Percentiles rank a stretch among this genome's conserved stretches.
Evolutionary conservation across 345 rosid genomes (phyloP).

Genomic region (Acer campestre): DNA sequence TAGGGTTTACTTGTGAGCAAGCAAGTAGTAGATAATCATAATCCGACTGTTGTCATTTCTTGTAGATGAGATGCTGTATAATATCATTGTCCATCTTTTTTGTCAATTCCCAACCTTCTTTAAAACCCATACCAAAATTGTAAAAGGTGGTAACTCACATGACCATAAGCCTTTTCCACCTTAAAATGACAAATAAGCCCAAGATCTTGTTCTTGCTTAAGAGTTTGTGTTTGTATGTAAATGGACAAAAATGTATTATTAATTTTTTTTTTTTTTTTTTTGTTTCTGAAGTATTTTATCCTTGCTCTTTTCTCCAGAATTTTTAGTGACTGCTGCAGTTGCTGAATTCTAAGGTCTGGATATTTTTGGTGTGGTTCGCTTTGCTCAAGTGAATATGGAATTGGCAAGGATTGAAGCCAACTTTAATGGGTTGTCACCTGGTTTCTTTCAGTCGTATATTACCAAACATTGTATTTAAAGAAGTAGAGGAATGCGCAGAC

Average conservation of each 20-base stretch:
- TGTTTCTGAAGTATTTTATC: slow-evolving; percentile 10
- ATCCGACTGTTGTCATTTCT: not conserved
- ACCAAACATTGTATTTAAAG: no score
- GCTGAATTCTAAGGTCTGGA: slow-evolving; percentile 93
- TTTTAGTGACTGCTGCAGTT: slow-evolving; percentile 87
- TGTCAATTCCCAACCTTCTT: not conserved
- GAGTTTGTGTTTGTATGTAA: not conserved
- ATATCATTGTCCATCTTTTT: not conserved
- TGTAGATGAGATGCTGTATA: not conserved
- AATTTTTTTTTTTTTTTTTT: no score
- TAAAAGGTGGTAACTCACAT: no score
- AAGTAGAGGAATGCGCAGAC: no score
- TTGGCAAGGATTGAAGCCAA: slow-evolving; percentile 84
- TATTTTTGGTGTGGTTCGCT: slow-evolving; percentile 82
- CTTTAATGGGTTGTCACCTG: slow-evolving; percentile 80
- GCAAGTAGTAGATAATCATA: not conserved
- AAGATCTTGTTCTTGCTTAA: not conserved
- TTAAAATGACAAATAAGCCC: not conserved
- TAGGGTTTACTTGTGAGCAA: not conserved
- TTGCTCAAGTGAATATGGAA: slow-evolving; percentile 92
- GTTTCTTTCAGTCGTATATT: slow-evolving; percentile 14
- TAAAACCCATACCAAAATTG: not conserved
- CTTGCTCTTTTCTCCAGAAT: slow-evolving; percentile 47
- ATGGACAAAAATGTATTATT: not conserved
- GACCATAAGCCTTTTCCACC: not conserved